A percentile compares a stretch with the other conserved stretches of the same genome.
Evolutionary conservation across 2,329 filamentous ascomycete species (phyloP).

Genomic region (Graphilbum fragrans): DNA sequence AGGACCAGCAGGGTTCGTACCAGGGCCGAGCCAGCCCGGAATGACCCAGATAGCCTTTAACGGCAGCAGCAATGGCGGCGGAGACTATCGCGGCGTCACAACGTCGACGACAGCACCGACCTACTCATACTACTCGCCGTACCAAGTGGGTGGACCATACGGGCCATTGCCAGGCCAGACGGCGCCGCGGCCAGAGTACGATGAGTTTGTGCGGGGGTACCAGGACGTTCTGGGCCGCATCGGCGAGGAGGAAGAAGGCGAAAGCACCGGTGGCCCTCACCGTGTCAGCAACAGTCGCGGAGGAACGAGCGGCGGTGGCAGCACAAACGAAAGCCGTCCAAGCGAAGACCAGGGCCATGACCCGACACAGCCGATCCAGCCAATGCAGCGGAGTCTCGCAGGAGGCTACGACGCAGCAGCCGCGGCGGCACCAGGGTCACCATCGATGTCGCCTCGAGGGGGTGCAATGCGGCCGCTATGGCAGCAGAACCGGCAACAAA

Average conservation of each 20-base stretch:
- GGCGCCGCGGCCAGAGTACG: constrained; percentile 21
- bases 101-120: too few species aligned
- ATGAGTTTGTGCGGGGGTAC: constrained; percentile 32
- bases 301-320: neutral
- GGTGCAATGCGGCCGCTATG: constrained; percentile 31
- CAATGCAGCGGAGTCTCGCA: neutral
- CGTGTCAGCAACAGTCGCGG: neutral
- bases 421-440: neutral
- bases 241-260: constrained; percentile 21
- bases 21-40: too few species aligned
- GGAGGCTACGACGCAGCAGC: too few species aligned
- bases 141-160: too few species aligned
- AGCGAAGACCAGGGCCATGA: neutral
- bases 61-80: too few species aligned
- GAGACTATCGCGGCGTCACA: too few species aligned
- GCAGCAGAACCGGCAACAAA: constrained; percentile 40
- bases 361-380: too few species aligned
- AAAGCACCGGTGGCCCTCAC: neutral
- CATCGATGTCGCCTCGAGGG: neutral
- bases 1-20: too few species aligned
- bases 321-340: neutral
- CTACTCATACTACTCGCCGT: too few species aligned
- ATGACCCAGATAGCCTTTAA: too few species aligned
- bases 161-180: neutral
- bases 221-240: constrained; percentile 25